A percentile compares a stretch with the other conserved stretches of the same genome.
Conservation (phyloP, 2,329 filamentous ascomycete genomes). For the Penicillium italicum region DNA sequence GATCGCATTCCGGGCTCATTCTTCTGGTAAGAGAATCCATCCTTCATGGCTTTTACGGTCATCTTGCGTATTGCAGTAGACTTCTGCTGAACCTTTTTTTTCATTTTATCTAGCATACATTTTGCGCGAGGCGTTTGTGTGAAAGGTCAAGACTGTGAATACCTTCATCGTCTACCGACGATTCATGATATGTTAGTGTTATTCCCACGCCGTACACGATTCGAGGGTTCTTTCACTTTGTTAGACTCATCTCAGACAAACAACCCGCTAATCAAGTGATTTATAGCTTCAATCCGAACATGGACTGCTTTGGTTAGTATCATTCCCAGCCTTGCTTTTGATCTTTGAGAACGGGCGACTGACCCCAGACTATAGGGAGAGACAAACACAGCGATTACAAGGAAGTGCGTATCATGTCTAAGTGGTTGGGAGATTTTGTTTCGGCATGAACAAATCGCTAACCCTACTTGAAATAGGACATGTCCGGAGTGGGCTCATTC, state of each 20-base stretch:
- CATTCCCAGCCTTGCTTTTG: constrained; percentile 54
- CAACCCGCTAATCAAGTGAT: background rate
- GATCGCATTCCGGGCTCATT: constrained; percentile 75
- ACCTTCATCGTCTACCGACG: constrained; percentile 82
- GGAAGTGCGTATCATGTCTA: constrained; percentile 6
- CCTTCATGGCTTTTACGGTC: background rate
- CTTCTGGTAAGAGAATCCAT: constrained; percentile 59
- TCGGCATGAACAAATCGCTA: background rate
- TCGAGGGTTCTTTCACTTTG: background rate
- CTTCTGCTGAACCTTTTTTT: background rate
- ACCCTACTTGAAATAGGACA: constrained; percentile 38
- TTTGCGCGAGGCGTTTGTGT: constrained; percentile 44
- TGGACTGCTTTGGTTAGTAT: constrained; percentile 92
- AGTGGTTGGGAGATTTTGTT: background rate
- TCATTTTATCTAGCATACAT: background rate
- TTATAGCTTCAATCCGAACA: constrained; percentile 71
- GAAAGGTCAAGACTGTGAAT: constrained; percentile 88
- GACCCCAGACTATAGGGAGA: constrained; percentile 2
- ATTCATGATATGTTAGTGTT: constrained; percentile 65
- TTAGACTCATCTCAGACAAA: background rate
- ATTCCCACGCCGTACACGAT: background rate
- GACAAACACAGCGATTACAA: constrained; percentile 25
- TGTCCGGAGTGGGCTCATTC: constrained; percentile 94
- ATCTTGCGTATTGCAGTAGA: constrained; percentile 75
- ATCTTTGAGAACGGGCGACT: background rate